Evolutionary conservation across 495 filamentous ascomycete species (phyloP), one percentile per base, ranked within the genome.

Genomic region (Glarea lozoyensis): DNA sequence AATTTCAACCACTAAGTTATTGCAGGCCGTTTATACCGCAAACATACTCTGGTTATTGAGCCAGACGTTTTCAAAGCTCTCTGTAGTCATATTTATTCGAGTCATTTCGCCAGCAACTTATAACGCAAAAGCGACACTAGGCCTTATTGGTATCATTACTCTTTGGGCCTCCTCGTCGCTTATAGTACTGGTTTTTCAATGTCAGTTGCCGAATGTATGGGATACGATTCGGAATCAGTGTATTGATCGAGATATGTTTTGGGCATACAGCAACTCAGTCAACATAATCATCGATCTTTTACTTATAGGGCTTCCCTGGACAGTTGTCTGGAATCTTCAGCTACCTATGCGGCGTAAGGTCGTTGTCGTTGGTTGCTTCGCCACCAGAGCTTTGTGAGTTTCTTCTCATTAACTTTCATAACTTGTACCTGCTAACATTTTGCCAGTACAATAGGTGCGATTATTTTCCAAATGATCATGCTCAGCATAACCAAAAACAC

Each of bases 261-360:
- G 10, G 17, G 22, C 19, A 7, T 9, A 21, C 22, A 6, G 16
- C 17, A 37, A 37, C 15, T 19, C 5, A 6, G 4, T 81, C 60
- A 81, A 82, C 48, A 73, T 84, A 35, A 71, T 74, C 4, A 80
- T 77, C 1, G 79, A 84, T 41, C 43, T 72, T 16, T 56, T 68
- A 24, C 78, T 82, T 63, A 65, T 81, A 25, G 57, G 58, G 24
- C 68, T 79, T 18, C 75, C 72, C 0, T 58, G 82, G 9, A 71
- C 73, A 0, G 61, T 82, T 19, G 62, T 82, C 11, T 57, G 75
- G 40, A 66, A 68, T 19, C 58, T 69, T 0, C 62, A 69, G 20
- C 57, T 81, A 20, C 68, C 73, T 1, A 37, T 58, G 1, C 40
- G 12, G 11, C 53, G 70, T 20, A 82, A 81, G 51, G 27, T 69